Conservation (phyloP, 2,329 filamentous ascomycete species). For the Hypoxylon sp. region DNA sequence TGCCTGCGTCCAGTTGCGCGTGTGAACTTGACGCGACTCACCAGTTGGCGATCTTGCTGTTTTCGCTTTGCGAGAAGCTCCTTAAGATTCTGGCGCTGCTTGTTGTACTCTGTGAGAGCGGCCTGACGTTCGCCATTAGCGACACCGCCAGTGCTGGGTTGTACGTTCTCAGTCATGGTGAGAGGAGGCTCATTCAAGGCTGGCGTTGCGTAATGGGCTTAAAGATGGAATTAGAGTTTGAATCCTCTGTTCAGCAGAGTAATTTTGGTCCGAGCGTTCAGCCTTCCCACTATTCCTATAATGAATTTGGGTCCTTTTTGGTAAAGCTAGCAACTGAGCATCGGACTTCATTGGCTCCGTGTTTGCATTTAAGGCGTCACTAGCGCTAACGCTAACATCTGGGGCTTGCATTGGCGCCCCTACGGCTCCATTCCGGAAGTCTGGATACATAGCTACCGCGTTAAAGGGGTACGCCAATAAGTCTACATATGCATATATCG, state of each 20-base stretch:
- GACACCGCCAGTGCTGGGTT: constrained; percentile 43
- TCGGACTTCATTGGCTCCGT: constrained; percentile 4
- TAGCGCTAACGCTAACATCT: constrained; percentile 1
- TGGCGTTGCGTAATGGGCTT: not conserved
- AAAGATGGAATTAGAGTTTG: not conserved
- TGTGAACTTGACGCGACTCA: constrained; percentile 35
- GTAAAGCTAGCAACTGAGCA: not conserved
- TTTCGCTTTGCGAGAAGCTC: constrained; percentile 61
- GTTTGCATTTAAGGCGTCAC: constrained; percentile 1
- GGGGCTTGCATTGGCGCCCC: not conserved
- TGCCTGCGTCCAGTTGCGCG: not conserved
- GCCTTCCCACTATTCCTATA: constrained; percentile 4
- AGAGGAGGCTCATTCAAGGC: constrained; percentile 1
- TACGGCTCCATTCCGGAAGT: not conserved
- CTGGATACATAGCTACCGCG: not conserved
- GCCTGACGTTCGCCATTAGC: constrained; percentile 47
- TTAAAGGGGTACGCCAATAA: not conserved
- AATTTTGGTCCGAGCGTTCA: constrained; percentile 4
- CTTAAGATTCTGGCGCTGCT: constrained; percentile 64
- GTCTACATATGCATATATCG: not conserved
- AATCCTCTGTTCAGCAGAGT: not conserved
- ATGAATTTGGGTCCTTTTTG: constrained; percentile 1
- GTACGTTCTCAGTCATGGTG: constrained; percentile 54
- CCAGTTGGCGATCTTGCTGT: constrained; percentile 49
- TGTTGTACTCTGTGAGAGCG: constrained; percentile 62